Percentiles rank a stretch among this genome's conserved stretches.
Evolutionary conservation across 345 rosid species (phyloP).

Genomic region (Moricandia moricandioides): DNA sequence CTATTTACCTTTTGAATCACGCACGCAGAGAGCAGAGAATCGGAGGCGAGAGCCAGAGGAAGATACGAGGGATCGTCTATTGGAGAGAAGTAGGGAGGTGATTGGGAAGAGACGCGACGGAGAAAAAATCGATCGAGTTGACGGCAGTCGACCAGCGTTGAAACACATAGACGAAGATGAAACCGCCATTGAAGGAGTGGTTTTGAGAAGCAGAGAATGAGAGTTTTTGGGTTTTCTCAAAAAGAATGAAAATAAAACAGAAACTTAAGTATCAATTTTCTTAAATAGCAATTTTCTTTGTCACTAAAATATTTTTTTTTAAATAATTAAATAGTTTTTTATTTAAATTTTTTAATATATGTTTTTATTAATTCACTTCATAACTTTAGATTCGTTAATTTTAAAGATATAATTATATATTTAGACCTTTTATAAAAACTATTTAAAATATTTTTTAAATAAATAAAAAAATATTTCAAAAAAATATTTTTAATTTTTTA

Average conservation of each 20-base stretch:
- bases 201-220: background rate
- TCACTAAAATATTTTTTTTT: too few relatives aligned
- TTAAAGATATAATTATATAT: too few relatives aligned
- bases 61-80: constrained; percentile 19
- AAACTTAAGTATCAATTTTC: too few relatives aligned
- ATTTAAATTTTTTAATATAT: too few relatives aligned
- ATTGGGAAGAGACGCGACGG: constrained; percentile 28
- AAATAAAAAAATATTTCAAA: too few relatives aligned
- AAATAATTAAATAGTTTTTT: too few relatives aligned
- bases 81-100: constrained; percentile 37
- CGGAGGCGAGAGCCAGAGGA: constrained; percentile 28
- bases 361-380: too few relatives aligned
- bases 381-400: too few relatives aligned
- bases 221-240: background rate
- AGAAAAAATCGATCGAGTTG: constrained; percentile 30
- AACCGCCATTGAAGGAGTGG: background rate
- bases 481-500: too few relatives aligned
- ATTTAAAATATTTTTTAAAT: too few relatives aligned
- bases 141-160: background rate
- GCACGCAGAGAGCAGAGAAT: constrained; percentile 32
- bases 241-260: background rate
- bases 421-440: too few relatives aligned
- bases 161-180: constrained; percentile 14
- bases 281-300: too few relatives aligned
- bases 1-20: constrained; percentile 44